Conservation (phyloP, 352 stramenopile genomes). For the Pythium brachiatum region DNA sequence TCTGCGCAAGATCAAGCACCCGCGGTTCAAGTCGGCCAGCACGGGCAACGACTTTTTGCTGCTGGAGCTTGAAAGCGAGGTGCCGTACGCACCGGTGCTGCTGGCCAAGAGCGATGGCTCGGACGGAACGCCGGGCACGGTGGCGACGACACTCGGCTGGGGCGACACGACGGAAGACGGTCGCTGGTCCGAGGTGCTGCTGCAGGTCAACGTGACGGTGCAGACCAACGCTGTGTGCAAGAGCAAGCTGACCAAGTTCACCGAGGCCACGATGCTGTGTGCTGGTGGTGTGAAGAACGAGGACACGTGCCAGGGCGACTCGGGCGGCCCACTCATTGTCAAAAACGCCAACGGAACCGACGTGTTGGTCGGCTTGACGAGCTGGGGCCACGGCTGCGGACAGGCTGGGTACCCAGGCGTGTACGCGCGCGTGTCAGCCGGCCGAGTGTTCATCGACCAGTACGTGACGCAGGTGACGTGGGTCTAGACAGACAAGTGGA, state of each 20-base stretch:
- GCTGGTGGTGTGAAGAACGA: constrained; percentile 32
- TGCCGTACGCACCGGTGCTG: constrained; percentile 12
- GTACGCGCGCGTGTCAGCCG: constrained; percentile 38
- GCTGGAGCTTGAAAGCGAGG: constrained; percentile 21
- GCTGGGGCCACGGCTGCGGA: constrained; percentile 43
- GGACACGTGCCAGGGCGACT: constrained; percentile 37
- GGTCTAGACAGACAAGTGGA: constrained; percentile 2
- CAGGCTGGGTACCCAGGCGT: constrained; percentile 32
- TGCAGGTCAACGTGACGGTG: constrained; percentile 28
- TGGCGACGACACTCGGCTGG: constrained; percentile 26
- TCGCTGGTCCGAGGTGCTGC: constrained; percentile 17
- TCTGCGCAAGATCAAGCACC: constrained; percentile 26
- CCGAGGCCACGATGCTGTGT: constrained; percentile 38
- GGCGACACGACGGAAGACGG: constrained; percentile 18
- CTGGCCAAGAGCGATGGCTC: constrained; percentile 13
- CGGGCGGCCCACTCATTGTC: constrained; percentile 35
- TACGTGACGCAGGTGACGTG: constrained; percentile 17
- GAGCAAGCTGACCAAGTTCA: constrained; percentile 11
- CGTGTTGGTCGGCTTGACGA: constrained; percentile 32
- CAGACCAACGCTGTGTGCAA: constrained; percentile 29
- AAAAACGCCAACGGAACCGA: constrained; percentile 23
- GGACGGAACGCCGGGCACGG: constrained; percentile 10
- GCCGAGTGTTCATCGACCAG: constrained; percentile 21
- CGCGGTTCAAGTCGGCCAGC: constrained; percentile 5
- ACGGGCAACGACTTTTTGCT: constrained; percentile 25